phyloP scores from a whole-genome alignment of 495 filamentous ascomycete genomes.

The Hyaloscypha finlandica region DNA sequence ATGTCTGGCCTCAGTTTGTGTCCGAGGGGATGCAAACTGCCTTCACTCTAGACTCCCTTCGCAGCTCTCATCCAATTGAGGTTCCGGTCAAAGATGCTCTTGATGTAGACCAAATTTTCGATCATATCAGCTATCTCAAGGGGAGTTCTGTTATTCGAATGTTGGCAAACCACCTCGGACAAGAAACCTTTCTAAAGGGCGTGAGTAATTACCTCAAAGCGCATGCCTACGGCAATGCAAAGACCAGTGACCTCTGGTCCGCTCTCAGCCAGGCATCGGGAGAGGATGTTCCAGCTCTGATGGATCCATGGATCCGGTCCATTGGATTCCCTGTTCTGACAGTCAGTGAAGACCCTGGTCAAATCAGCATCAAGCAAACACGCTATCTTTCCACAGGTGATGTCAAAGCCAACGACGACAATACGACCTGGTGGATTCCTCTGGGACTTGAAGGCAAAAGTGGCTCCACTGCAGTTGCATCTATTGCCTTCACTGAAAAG shows the following conservation, averaged over 20 bases:
- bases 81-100: slow-evolving; percentile 87
- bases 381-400: slow-evolving; percentile 92
- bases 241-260: slow-evolving; percentile 88
- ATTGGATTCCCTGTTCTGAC: slow-evolving; percentile 93
- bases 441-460: slow-evolving; percentile 70
- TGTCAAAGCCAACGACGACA: slow-evolving; percentile 77
- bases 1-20: slow-evolving; percentile 94
- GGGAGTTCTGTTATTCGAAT: slow-evolving; percentile 94
- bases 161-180: slow-evolving; percentile 83
- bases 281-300: slow-evolving; percentile 82
- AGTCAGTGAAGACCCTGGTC: slow-evolving; percentile 76
- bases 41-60: slow-evolving; percentile 82
- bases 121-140: slow-evolving; percentile 93
- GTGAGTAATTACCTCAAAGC: slow-evolving; percentile 86
- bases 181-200: slow-evolving; percentile 82
- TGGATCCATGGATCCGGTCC: slow-evolving; percentile 91
- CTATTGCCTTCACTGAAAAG: slow-evolving; percentile 70
- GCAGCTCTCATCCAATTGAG: slow-evolving; percentile 92
- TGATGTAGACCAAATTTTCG: slow-evolving; percentile 96
- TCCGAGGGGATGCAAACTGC: slow-evolving; percentile 90
- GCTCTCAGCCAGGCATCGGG: slow-evolving; percentile 88
- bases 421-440: slow-evolving; percentile 96
- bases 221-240: slow-evolving; percentile 91
- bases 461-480: slow-evolving; percentile 47
- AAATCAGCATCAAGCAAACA: slow-evolving; percentile 79